Evolutionary conservation across 768 basidiomycete species (phyloP).

Genomic region (Trametes villosa): DNA sequence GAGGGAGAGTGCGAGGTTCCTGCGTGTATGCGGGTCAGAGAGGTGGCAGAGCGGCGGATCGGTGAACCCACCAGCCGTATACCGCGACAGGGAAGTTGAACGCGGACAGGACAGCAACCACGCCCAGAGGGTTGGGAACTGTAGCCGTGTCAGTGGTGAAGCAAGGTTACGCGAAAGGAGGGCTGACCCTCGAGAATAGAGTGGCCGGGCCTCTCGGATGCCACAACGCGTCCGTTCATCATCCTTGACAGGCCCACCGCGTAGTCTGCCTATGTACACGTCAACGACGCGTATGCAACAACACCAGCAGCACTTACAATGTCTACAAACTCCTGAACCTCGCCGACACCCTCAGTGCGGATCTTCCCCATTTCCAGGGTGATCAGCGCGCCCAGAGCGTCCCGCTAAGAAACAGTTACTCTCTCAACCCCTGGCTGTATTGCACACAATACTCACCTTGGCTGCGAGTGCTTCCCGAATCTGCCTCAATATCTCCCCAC

Average conservation of each 20-base stretch:
- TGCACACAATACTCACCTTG: conserved; percentile 55
- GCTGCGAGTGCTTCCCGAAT: conserved; percentile 79
- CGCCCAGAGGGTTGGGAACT: conserved; percentile 91
- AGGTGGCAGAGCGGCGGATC: background rate
- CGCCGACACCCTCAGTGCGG: conserved; percentile 85
- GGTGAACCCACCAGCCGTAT: conserved; percentile 72
- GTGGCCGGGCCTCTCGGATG: conserved; percentile 90
- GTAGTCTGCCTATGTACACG: conserved; percentile 76
- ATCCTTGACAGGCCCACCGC: conserved; percentile 91
- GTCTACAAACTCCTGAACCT: conserved; percentile 95
- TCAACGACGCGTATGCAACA: background rate
- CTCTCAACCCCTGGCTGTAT: background rate
- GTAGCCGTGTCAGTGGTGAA: too few relatives aligned
- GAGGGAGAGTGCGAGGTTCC: conserved; percentile 90
- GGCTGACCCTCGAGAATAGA: conserved; percentile 81
- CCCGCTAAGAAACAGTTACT: conserved; percentile 50
- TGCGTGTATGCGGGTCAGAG: conserved; percentile 35
- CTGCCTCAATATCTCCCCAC: conserved; percentile 89
- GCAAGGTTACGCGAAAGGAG: background rate
- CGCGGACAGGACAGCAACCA: conserved; percentile 76
- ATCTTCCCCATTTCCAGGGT: conserved; percentile 94
- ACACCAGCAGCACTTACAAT: conserved; percentile 60
- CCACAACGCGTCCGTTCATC: conserved; percentile 90
- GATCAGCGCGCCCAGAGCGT: conserved; percentile 79
- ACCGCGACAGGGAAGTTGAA: conserved; percentile 98